These are phyloP conservation scores for Ophiostoma fasciatum DNA, from an alignment of 2,329 filamentous ascomycete genomes.

Conservation along the genomic window DNA sequence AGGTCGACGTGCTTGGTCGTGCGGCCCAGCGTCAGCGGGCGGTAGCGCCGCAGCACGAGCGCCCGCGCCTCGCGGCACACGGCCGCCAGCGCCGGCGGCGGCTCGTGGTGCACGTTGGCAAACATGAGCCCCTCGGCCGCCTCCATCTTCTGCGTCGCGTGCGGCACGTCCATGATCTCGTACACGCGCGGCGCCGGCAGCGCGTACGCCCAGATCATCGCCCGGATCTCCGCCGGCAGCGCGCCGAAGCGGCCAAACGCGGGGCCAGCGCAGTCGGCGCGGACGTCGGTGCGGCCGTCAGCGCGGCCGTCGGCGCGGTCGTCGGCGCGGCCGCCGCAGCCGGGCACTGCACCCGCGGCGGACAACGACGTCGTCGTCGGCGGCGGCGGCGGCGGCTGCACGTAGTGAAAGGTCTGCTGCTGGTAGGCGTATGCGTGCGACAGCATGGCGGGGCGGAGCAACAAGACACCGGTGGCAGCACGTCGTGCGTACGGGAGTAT, in stretches of 20 bases:
- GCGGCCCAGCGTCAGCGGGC: conserved; percentile 26
- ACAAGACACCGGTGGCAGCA: too few relatives aligned
- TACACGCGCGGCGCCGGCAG: conserved; percentile 30
- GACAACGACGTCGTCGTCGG: background rate
- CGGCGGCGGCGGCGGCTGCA: too few relatives aligned
- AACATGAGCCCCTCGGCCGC: conserved; percentile 30
- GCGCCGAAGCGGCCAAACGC: conserved; percentile 18
- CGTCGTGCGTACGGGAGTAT: too few relatives aligned
- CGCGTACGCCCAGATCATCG: conserved; percentile 30
- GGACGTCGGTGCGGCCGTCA: too few relatives aligned
- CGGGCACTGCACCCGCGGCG: too few relatives aligned
- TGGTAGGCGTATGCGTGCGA: conserved; percentile 4
- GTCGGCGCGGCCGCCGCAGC: too few relatives aligned
- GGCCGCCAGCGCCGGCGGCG: conserved; percentile 27
- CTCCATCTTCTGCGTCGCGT: conserved; percentile 23
- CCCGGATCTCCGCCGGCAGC: conserved; percentile 29
- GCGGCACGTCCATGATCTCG: conserved; percentile 31
- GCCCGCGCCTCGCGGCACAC: conserved; percentile 30
- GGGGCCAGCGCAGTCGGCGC: too few relatives aligned
- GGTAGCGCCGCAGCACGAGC: conserved; percentile 27
- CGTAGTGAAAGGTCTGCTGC: conserved; percentile 4
- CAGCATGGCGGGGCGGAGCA: conserved; percentile 2
- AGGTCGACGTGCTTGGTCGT: conserved; percentile 34
- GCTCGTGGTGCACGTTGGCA: conserved; percentile 29
- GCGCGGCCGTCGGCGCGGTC: too few relatives aligned